Evolutionary conservation across 441 rosid genomes (phyloP).

Genomic region (Mallotus japonicus): DNA sequence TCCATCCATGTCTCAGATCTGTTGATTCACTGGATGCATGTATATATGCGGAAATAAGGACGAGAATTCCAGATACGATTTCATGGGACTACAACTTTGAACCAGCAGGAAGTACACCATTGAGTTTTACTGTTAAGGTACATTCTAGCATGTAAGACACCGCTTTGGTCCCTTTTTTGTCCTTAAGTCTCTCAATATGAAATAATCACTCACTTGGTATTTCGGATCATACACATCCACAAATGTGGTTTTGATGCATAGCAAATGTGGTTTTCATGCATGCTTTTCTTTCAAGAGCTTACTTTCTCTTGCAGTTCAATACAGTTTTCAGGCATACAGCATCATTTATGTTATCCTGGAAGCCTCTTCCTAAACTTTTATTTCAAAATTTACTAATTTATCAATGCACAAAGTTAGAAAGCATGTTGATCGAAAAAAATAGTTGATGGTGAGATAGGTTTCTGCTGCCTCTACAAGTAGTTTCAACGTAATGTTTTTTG

Average conservation of each 20-base stretch:
- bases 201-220: not conserved
- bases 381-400: not conserved
- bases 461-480: conserved; percentile 2
- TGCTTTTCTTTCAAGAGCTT: not conserved
- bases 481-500: not conserved
- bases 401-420: not conserved
- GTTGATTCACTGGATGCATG: conserved; percentile 70
- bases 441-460: not conserved
- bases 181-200: not conserved
- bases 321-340: not conserved
- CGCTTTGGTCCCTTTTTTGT: not conserved
- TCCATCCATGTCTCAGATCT: conserved; percentile 44
- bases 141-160: not conserved
- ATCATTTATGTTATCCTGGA: not conserved
- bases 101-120: conserved; percentile 70
- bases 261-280: not conserved
- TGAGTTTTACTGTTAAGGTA: conserved; percentile 86
- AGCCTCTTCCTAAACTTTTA: not conserved
- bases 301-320: not conserved
- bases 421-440: not conserved
- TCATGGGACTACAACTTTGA: conserved; percentile 92
- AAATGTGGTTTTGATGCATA: too few species aligned
- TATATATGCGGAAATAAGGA: conserved; percentile 85
- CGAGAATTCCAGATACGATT: conserved; percentile 71
- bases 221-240: too few species aligned